Base-by-base conservation (phyloP, 495 filamentous ascomycete species). In the Annulohypoxylon nitens region DNA sequence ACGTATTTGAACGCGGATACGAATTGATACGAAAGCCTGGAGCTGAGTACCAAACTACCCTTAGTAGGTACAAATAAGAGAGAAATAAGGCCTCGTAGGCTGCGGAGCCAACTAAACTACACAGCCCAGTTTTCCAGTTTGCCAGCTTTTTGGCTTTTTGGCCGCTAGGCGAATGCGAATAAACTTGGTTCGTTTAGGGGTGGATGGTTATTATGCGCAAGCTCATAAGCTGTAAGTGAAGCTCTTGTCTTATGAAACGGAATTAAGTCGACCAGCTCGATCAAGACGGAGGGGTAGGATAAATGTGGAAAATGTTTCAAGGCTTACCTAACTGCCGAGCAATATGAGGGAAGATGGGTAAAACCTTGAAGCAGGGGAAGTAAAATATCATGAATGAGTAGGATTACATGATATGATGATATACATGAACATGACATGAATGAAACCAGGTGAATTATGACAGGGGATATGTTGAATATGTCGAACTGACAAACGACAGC, bases 101-200 rank as follows among this genome's bases (percentile, higher is more conserved):
- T 41, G 68, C 68, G 61, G 68, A 71, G 68, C 64, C 54, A 39
- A 54, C 61, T 64, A 64, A 39, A 57, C 33, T 50, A 37, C 47
- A 64, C 43, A 50, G 53, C 30, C 43, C 18, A 26, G 48, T 11
- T 47, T 16, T 18, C 48, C 9, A 51, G 48, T 6, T 50, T 23
- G 9, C 61, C 41, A 61, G 33, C 37, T 64, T 64, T 59, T n/a
- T n/a, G 20, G 45, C 18, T 50, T 50, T 23, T 23, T 26, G 20
- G 23, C 18, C 18, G 30, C 26, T 20, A 45, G 54, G 51, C 25
- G 41, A 48, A 23, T 55, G 36, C 30, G 30, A 30, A 30, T 6
- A 30, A 30, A 48, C 63, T 47, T 66, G 25, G 37, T 48, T 18
- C 34, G 20, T 2, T 58, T 39, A 18, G 30, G 30, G 30, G 30